Conservation (phyloP, 2,329 filamentous ascomycete genomes). For the Sporothrix mexicana region DNA sequence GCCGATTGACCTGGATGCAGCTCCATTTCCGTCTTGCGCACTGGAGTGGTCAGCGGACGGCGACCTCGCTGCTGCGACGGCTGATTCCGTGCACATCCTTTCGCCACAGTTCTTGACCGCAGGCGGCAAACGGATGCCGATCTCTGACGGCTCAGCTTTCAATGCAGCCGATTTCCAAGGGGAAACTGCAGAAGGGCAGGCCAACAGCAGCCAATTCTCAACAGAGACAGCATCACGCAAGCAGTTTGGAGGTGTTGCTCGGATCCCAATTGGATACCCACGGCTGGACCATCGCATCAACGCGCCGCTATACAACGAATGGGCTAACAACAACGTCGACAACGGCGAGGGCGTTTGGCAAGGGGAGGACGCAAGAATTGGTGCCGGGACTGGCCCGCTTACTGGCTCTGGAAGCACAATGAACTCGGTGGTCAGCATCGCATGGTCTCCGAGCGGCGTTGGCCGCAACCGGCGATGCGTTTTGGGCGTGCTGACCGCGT, state of each 20-base stretch:
- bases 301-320: slow-evolving; percentile 48
- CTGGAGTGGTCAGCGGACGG: slow-evolving; percentile 63
- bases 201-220: slow-evolving; percentile 39
- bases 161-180: slow-evolving; percentile 29
- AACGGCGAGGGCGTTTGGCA: slow-evolving; percentile 43
- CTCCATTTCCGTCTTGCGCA: slow-evolving; percentile 41
- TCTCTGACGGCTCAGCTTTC: slow-evolving; percentile 35
- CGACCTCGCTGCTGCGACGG: slow-evolving; percentile 62
- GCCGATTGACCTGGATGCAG: slow-evolving; percentile 41
- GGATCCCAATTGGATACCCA: slow-evolving; percentile 47
- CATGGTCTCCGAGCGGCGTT: slow-evolving; percentile 65
- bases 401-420: slow-evolving; percentile 57
- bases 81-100: slow-evolving; percentile 60
- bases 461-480: slow-evolving; percentile 60
- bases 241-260: slow-evolving; percentile 46
- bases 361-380: not conserved
- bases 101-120: slow-evolving; percentile 52
- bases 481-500: slow-evolving; percentile 57
- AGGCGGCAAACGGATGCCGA: slow-evolving; percentile 29
- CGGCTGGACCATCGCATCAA: slow-evolving; percentile 52
- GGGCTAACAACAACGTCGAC: slow-evolving; percentile 22
- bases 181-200: slow-evolving; percentile 33
- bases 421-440: slow-evolving; percentile 60
- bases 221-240: slow-evolving; percentile 37
- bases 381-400: slow-evolving; percentile 46